Evolutionary conservation across 106 monocot species (phyloP).

Genomic region (Dioscorea dumetorum): DNA sequence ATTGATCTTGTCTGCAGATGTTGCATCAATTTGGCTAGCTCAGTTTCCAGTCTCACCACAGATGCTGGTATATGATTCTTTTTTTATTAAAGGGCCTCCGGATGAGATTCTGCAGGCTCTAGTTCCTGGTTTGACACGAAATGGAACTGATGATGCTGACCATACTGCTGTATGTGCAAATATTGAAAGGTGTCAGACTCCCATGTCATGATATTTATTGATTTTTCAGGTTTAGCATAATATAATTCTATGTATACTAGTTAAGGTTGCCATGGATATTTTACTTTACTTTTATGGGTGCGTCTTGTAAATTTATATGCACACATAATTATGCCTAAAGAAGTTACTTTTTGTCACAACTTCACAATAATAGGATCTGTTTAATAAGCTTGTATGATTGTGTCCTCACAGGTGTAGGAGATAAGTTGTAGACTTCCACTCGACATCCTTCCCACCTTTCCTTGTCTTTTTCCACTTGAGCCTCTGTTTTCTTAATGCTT

Average conservation of each 20-base stretch:
- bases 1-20: slow-evolving; percentile 42
- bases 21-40: slow-evolving; percentile 62
- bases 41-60: slow-evolving; percentile 40
- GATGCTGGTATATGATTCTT: slow-evolving; percentile 75
- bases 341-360: not conserved
- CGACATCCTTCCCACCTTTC: no score
- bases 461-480: no score
- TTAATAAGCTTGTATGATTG: not conserved
- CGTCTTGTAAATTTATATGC: not conserved
- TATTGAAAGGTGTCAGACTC: slow-evolving; percentile 53
- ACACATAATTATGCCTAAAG: not conserved
- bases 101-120: slow-evolving; percentile 61
- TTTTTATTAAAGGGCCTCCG: slow-evolving; percentile 65
- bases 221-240: not conserved
- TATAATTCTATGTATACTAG: not conserved
- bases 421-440: no score
- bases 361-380: not conserved
- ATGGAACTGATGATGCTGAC: slow-evolving; percentile 36
- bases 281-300: not conserved
- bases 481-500: no score
- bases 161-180: slow-evolving; percentile 39
- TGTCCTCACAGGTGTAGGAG: no score
- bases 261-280: not conserved
- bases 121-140: slow-evolving; percentile 41
- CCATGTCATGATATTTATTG: not conserved